phyloP scores from a whole-genome alignment of 2,329 filamentous ascomycete genomes.

The Fusarium anthophilum region DNA sequence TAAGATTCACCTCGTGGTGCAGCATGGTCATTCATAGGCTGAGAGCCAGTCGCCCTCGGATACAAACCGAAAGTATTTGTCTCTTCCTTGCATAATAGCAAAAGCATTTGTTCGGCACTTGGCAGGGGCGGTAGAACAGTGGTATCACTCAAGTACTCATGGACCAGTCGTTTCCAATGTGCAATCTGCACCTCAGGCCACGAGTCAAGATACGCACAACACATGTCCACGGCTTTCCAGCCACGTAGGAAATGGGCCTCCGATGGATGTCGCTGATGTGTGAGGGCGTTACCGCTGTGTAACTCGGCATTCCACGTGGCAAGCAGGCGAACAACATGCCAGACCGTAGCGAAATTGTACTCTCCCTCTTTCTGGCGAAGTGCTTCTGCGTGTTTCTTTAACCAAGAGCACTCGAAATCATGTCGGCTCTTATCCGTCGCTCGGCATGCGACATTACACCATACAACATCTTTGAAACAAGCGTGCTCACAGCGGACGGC shows the following conservation, averaged over 20 bases:
- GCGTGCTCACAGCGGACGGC: slow-evolving; percentile 26
- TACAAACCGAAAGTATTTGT: slow-evolving; percentile 46
- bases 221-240: slow-evolving; percentile 41
- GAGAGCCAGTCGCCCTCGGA: slow-evolving; percentile 34
- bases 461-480: slow-evolving; percentile 40
- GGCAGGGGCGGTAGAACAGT: slow-evolving; percentile 21
- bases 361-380: slow-evolving; percentile 33
- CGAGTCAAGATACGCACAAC: slow-evolving; percentile 43
- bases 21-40: slow-evolving; percentile 12
- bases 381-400: slow-evolving; percentile 25
- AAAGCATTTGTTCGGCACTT: slow-evolving; percentile 33
- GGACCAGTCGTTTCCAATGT: slow-evolving; percentile 40
- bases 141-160: slow-evolving; percentile 36
- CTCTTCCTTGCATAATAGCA: slow-evolving; percentile 43
- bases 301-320: slow-evolving; percentile 38
- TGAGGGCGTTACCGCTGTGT: background rate
- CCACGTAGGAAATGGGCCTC: slow-evolving; percentile 34
- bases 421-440: slow-evolving; percentile 34
- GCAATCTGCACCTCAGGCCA: slow-evolving; percentile 41
- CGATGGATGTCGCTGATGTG: background rate
- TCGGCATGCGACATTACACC: slow-evolving; percentile 40
- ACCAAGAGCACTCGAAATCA: slow-evolving; percentile 42
- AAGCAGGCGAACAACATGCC: slow-evolving; percentile 43
- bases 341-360: slow-evolving; percentile 43
- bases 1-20: slow-evolving; percentile 38